Evolutionary conservation across 495 filamentous ascomycete genomes (phyloP).

Genomic region (Xylaria grammica): DNA sequence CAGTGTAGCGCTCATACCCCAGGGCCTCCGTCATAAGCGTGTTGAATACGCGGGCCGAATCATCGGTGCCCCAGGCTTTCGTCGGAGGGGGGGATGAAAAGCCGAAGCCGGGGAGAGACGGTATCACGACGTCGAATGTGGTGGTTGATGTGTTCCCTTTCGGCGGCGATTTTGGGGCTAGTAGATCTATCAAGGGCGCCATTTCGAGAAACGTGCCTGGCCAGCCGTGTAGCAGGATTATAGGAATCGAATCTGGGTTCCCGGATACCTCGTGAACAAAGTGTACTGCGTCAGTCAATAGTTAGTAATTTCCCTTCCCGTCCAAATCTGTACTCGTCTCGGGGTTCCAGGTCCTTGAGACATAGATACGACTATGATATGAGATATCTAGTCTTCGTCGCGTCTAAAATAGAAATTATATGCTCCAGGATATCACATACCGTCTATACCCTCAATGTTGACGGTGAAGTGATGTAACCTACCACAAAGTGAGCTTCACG

Average conservation of each 20-base stretch:
- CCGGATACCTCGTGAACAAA: constrained; percentile 1
- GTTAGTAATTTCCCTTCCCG: not conserved
- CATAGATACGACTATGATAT: not conserved
- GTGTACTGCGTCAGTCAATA: not conserved
- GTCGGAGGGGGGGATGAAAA: not conserved
- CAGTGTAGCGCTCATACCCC: constrained; percentile 34
- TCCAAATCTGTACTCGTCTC: no score
- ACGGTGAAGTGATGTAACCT: constrained; percentile 1
- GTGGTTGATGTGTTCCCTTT: not conserved
- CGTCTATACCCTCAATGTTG: constrained; percentile 3
- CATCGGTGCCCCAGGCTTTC: not conserved
- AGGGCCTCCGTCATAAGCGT: constrained; percentile 19
- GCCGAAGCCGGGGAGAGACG: constrained; percentile 1
- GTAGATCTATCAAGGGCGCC: constrained; percentile 3
- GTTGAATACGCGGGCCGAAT: constrained; percentile 3
- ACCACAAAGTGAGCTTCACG: not conserved
- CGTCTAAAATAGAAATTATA: not conserved
- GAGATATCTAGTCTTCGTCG: not conserved
- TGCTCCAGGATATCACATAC: not conserved
- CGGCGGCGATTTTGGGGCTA: not conserved
- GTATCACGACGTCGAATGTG: constrained; percentile 1
- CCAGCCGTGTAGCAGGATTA: constrained; percentile 9
- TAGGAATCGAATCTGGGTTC: not conserved
- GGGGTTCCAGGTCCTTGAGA: no score
- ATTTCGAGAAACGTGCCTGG: constrained; percentile 6